phyloP scores from a whole-genome alignment of 495 filamentous ascomycete species.

The Beverwykella pulmonaria region DNA sequence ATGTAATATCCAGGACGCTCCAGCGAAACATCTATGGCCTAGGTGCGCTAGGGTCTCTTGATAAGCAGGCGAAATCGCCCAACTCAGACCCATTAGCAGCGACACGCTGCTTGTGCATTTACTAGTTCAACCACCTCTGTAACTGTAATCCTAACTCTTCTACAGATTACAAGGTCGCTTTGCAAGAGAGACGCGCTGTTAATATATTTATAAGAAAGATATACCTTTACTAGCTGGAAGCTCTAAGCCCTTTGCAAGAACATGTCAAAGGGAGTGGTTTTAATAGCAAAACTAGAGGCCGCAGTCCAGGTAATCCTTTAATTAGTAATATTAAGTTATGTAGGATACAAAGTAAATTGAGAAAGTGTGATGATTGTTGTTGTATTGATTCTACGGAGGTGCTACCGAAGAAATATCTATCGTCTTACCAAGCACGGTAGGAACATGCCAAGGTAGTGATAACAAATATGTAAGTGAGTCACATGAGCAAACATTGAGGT shows the following conservation, averaged over 20 bases:
- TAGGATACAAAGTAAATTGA: too few relatives aligned
- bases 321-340: neutral
- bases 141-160: slow-evolving; percentile 29
- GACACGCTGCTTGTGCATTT: slow-evolving; percentile 16
- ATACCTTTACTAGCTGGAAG: slow-evolving; percentile 54
- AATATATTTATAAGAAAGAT: slow-evolving; percentile 47
- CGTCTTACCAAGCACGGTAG: too few relatives aligned
- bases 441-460: too few relatives aligned
- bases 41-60: slow-evolving; percentile 1
- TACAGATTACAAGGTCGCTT: slow-evolving; percentile 6
- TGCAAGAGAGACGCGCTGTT: slow-evolving; percentile 38
- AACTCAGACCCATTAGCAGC: slow-evolving; percentile 17
- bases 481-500: too few relatives aligned
- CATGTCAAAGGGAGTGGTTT: slow-evolving; percentile 41
- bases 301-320: slow-evolving; percentile 1
- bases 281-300: slow-evolving; percentile 13
- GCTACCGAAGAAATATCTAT: too few relatives aligned
- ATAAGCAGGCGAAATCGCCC: neutral
- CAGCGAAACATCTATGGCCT: slow-evolving; percentile 41
- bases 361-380: too few relatives aligned
- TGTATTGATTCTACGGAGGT: too few relatives aligned
- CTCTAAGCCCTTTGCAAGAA: slow-evolving; percentile 41
- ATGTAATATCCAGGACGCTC: slow-evolving; percentile 40
- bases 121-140: slow-evolving; percentile 15
- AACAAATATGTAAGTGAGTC: too few relatives aligned